A percentile compares a stretch with the other conserved stretches of the same genome.
These are phyloP conservation scores for Rauvolfia tetraphylla DNA, from an alignment of 257 asterid species.

Conservation along the genomic window DNA sequence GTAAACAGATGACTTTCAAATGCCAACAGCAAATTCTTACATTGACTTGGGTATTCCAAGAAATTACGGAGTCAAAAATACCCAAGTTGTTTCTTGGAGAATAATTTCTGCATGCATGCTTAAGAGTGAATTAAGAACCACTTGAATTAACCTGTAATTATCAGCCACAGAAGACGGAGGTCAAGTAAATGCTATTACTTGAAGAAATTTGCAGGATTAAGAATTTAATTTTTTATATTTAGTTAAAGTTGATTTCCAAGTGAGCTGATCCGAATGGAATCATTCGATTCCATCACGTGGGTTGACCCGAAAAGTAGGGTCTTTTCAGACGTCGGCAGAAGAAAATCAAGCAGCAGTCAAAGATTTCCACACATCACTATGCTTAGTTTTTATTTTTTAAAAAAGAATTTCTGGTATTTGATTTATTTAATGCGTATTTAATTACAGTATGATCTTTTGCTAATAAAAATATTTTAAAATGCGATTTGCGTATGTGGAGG, in stretches of 20 bases:
- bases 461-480: too few relatives aligned
- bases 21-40: neutral
- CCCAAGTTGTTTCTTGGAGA: neutral
- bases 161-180: neutral
- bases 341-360: slow-evolving; percentile 42
- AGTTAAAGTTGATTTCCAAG: too few relatives aligned
- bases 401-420: neutral
- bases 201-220: neutral
- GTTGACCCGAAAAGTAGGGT: slow-evolving; percentile 43
- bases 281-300: slow-evolving; percentile 29
- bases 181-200: slow-evolving; percentile 5
- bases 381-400: neutral
- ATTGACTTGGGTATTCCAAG: neutral
- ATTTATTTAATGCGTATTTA: neutral
- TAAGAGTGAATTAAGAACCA: neutral
- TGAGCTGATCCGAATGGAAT: too few relatives aligned
- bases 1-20: neutral
- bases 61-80: neutral
- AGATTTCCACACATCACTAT: slow-evolving; percentile 20
- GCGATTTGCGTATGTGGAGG: neutral
- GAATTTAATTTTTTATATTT: too few relatives aligned
- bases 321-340: slow-evolving; percentile 31
- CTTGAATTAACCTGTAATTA: neutral
- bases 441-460: too few relatives aligned
- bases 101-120: neutral